These are phyloP conservation scores for Nectriaceae sp. DNA, from an alignment of 2,329 filamentous ascomycete species.

Conservation along the genomic window DNA sequence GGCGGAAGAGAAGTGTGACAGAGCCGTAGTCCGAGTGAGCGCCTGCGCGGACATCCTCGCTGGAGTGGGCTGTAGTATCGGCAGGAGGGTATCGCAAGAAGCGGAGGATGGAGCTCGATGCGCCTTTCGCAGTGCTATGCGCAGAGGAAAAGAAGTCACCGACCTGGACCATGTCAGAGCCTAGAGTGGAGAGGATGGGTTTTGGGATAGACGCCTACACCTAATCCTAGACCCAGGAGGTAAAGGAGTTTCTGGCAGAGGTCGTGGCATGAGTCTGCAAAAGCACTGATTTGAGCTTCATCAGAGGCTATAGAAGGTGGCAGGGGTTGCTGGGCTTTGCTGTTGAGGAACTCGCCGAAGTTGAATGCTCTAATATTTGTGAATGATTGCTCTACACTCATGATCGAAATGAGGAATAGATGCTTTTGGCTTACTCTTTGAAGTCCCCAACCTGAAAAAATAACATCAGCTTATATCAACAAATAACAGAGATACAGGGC, in stretches of 20 bases:
- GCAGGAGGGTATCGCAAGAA: conserved; percentile 72
- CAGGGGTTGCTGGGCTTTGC: conserved; percentile 75
- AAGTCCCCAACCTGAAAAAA: conserved; percentile 70
- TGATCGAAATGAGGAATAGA: conserved; percentile 1
- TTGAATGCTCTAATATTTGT: conserved; percentile 74
- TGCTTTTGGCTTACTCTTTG: conserved; percentile 87
- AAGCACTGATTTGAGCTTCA: conserved; percentile 63
- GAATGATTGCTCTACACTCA: neutral
- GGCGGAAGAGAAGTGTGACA: conserved; percentile 79
- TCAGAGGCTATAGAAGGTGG: conserved; percentile 63
- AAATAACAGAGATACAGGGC: neutral
- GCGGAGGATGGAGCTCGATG: conserved; percentile 63
- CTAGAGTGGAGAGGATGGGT: conserved; percentile 2
- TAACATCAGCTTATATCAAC: neutral
- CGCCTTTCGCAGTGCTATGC: conserved; percentile 46
- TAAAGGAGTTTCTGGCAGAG: conserved; percentile 74
- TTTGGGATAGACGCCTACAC: conserved; percentile 47
- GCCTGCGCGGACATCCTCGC: conserved; percentile 76
- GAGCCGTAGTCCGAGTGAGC: conserved; percentile 88
- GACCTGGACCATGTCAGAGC: conserved; percentile 33
- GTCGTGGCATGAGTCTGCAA: conserved; percentile 69
- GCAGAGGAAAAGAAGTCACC: conserved; percentile 56
- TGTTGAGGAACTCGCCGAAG: conserved; percentile 73
- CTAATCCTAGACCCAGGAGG: conserved; percentile 77
- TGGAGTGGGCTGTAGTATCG: conserved; percentile 43